Evolutionary conservation across 495 filamentous ascomycete genomes (phyloP), one percentile per base, ranked within the genome.

Genomic region (Chaetomium fimeti): DNA sequence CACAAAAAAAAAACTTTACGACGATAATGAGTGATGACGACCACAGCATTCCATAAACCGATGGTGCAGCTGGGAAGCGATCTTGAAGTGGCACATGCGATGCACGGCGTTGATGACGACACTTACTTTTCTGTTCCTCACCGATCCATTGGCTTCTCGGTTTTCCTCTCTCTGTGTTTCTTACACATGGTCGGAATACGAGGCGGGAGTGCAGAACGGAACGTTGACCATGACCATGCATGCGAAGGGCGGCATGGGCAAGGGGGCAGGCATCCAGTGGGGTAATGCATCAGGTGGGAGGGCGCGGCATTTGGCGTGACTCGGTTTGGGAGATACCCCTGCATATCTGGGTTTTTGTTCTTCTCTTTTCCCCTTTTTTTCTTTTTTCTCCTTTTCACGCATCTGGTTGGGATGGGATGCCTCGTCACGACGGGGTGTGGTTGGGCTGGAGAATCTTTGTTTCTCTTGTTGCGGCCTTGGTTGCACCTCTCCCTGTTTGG

Each of bases 271-370:
- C 55, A 40, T 57, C 32, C 1, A 8, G 38, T 43, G n/a, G n/a
- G n/a, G n/a, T n/a, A n/a, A n/a, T n/a, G 18, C 55, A 40, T 57
- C 32, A 5, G 5, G 38, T 43, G 8, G 20, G 36, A 36, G n/a
- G 57, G 49, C 58, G 27, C 25, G 29, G 12, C 58, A 45, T 20
- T 49, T 38, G 36, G 61, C 51, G 42, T 29, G 52, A 25, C 40
- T 24, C 25, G 60, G 51, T 56, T 56, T 62, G 60, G 60, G 51
- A 62, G 60, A 62, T 62, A 62, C 60, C 60, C 60, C 60, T 62
- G 32, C 47, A 62, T 62, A 49, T 49, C n/a, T 42, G n/a, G 53
- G 8, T 51, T 49, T 42, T 48, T 63, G 18, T 54, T 43, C 54
- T 43, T 38, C 18, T 62, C 27, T 13, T 62, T 36, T 36, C 29